A percentile compares a stretch with the other conserved stretches of the same genome.
These are phyloP conservation scores for Boletus eberwhitei DNA, from an alignment of 768 basidiomycete genomes.

Conservation along the genomic window DNA sequence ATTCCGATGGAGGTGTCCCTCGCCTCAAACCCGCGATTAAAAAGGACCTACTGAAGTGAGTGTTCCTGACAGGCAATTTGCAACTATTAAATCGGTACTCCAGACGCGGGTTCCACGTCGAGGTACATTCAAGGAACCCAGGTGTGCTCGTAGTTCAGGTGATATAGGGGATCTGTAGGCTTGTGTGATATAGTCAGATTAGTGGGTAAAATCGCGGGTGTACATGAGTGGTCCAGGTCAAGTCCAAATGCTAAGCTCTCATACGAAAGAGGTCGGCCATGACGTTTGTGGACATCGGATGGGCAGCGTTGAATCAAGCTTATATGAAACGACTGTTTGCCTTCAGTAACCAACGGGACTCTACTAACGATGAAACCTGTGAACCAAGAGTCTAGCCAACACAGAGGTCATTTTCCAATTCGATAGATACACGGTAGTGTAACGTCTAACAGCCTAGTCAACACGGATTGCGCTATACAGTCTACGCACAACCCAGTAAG, in stretches of 20 bases:
- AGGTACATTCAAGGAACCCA: slow-evolving; percentile 74
- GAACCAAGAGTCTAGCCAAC: not conserved
- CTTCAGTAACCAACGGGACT: not conserved
- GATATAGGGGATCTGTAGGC: not conserved
- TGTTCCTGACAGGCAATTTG: not conserved
- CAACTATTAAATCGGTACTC: not conserved
- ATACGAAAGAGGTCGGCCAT: not conserved
- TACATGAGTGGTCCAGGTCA: not conserved
- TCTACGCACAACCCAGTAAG: slow-evolving; percentile 85
- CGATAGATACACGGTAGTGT: slow-evolving; percentile 9
- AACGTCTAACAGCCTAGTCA: slow-evolving; percentile 39
- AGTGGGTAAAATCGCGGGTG: not conserved
- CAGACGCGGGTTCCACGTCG: slow-evolving; percentile 69
- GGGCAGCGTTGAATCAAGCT: not conserved
- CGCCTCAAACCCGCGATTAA: slow-evolving; percentile 92
- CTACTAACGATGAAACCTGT: not conserved
- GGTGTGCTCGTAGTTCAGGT: slow-evolving; percentile 76
- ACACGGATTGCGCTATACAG: slow-evolving; percentile 82
- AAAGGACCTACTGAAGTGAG: slow-evolving; percentile 72
- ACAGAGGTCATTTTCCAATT: slow-evolving; percentile 2
- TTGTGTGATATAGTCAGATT: not conserved
- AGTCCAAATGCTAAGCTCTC: not conserved
- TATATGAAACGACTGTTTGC: not conserved
- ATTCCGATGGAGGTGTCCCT: slow-evolving; percentile 70
- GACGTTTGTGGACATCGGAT: not conserved